Conservation (phyloP, 495 filamentous ascomycete species). For the Aspergillus cavernicola region DNA sequence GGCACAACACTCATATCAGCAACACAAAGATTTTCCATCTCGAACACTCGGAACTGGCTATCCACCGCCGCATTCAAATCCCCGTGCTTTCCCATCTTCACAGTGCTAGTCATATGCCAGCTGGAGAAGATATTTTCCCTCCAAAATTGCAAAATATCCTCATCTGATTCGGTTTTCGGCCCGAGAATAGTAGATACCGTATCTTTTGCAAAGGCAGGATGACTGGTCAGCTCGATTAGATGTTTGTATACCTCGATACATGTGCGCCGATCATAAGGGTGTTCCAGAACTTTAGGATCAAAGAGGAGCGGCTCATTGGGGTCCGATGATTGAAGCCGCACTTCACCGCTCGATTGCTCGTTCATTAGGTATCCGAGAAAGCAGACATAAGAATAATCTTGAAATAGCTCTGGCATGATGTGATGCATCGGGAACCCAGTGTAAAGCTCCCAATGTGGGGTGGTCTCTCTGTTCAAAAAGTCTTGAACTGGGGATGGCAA, state of each 20-base stretch:
- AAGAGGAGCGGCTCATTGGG: constrained; percentile 47
- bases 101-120: constrained; percentile 44
- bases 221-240: constrained; percentile 46
- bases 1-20: constrained; percentile 41
- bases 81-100: constrained; percentile 19
- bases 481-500: constrained; percentile 23
- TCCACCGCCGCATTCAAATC: constrained; percentile 47
- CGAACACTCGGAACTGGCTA: constrained; percentile 49
- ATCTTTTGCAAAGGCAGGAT: constrained; percentile 27
- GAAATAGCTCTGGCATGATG: not conserved
- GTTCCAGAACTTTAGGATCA: constrained; percentile 51
- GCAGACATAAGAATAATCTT: not conserved
- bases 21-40: constrained; percentile 49
- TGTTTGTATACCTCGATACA: constrained; percentile 54
- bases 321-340: constrained; percentile 50
- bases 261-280: constrained; percentile 52
- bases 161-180: constrained; percentile 47
- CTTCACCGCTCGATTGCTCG: constrained; percentile 39
- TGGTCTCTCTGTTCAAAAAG: not conserved
- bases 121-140: constrained; percentile 32
- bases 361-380: not conserved
- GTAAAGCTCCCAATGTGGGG: not conserved
- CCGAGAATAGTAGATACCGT: constrained; percentile 26
- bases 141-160: constrained; percentile 46
- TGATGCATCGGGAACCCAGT: not conserved